phyloP scores from a whole-genome alignment of 768 basidiomycete species.

The Auriscalpium microsporum region DNA sequence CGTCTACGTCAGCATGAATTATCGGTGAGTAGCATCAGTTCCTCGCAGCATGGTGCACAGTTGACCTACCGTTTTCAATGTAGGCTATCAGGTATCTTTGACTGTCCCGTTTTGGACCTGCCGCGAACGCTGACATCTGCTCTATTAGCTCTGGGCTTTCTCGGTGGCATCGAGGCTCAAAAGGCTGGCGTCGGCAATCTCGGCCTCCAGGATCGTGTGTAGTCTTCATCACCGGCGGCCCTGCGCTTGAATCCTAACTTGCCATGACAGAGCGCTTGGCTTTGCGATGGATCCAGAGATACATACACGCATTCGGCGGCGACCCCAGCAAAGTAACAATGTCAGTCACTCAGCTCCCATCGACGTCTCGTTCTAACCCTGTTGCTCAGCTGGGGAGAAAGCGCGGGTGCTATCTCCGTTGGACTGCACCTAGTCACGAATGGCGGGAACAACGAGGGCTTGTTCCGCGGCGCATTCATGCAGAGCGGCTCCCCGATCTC shows the following conservation, averaged over 20 bases:
- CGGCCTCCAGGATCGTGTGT: slow-evolving; percentile 25
- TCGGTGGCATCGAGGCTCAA: neutral
- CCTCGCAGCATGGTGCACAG: neutral
- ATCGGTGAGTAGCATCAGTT: slow-evolving; percentile 7
- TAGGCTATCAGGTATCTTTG: slow-evolving; percentile 1
- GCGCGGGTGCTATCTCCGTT: slow-evolving; percentile 16
- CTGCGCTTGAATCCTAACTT: neutral
- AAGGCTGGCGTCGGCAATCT: neutral
- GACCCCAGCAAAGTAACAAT: neutral
- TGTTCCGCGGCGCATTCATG: slow-evolving; percentile 17
- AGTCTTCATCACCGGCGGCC: neutral
- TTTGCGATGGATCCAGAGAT: slow-evolving; percentile 1
- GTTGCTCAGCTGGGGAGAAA: slow-evolving; percentile 15
- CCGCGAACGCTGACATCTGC: neutral
- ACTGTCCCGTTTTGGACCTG: neutral
- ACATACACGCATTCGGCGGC: neutral
- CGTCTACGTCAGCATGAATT: slow-evolving; percentile 20
- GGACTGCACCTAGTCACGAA: slow-evolving; percentile 16
- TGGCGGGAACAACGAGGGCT: slow-evolving; percentile 12
- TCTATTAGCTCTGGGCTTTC: slow-evolving; percentile 23
- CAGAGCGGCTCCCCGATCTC: slow-evolving; percentile 1
- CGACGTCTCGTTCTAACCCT: neutral
- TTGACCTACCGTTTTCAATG: neutral
- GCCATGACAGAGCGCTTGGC: neutral
- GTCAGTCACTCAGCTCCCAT: neutral